phyloP scores from a whole-genome alignment of 495 filamentous ascomycete genomes.

The Massariosphaeria phaeospora region DNA sequence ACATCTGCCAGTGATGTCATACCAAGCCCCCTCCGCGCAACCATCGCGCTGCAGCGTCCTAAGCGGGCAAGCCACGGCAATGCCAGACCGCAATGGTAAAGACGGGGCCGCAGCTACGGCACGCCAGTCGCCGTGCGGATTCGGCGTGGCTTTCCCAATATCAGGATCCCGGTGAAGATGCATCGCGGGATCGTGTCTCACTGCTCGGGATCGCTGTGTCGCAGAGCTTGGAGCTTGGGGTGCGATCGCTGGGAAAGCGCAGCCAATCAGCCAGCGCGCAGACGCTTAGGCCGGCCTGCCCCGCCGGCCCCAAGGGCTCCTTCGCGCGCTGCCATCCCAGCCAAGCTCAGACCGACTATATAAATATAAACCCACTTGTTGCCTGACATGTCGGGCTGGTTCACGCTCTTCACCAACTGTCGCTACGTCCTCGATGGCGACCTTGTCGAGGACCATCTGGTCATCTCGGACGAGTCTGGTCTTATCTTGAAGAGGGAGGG shows the following conservation, averaged over 20 bases:
- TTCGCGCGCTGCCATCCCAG: not conserved
- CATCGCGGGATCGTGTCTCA: too few species aligned
- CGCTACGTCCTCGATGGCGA: slow-evolving; percentile 42
- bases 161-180: not conserved
- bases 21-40: not conserved
- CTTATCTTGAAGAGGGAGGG: slow-evolving; percentile 42
- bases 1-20: slow-evolving; percentile 13
- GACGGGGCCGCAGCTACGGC: not conserved
- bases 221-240: too few species aligned
- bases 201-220: too few species aligned
- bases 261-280: too few species aligned
- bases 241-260: too few species aligned
- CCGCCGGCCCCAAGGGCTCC: not conserved
- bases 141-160: not conserved
- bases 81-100: slow-evolving; percentile 1
- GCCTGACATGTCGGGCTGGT: slow-evolving; percentile 36
- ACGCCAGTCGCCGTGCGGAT: slow-evolving; percentile 2
- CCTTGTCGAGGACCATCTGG: slow-evolving; percentile 39
- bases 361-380: not conserved
- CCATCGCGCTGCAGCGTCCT: too few species aligned
- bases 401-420: slow-evolving; percentile 44
- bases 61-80: slow-evolving; percentile 5
- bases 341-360: not conserved
- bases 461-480: slow-evolving; percentile 38
- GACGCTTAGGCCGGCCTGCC: too few species aligned